Conservation (phyloP, 331 rosid species). For the Prunus yedoensis region DNA sequence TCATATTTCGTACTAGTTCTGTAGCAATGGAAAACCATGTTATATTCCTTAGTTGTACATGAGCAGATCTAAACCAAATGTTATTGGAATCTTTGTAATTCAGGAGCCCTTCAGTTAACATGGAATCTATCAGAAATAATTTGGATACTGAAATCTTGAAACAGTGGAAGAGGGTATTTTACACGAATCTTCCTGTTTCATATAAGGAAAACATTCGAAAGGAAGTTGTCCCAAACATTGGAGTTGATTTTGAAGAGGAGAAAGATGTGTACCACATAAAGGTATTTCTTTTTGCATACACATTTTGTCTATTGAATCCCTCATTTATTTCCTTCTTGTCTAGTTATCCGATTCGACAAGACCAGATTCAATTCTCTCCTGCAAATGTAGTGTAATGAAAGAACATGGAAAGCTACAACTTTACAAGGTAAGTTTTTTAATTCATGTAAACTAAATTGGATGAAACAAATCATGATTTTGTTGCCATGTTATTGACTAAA, state of each 20-base stretch:
- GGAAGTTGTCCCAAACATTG: slow-evolving; percentile 28
- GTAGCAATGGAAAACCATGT: too few relatives aligned
- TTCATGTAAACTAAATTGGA: slow-evolving; percentile 7
- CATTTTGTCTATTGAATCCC: slow-evolving; percentile 6
- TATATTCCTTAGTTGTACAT: not conserved
- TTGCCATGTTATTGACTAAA: not conserved
- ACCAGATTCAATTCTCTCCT: slow-evolving; percentile 31
- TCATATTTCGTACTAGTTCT: too few relatives aligned
- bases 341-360: slow-evolving; percentile 39
- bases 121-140: slow-evolving; percentile 19
- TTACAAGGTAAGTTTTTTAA: slow-evolving; percentile 38
- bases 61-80: slow-evolving; percentile 1
- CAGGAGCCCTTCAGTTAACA: slow-evolving; percentile 34
- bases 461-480: not conserved
- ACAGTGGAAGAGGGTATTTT: slow-evolving; percentile 28
- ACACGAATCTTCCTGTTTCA: slow-evolving; percentile 36
- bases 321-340: slow-evolving; percentile 1
- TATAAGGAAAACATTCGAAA: slow-evolving; percentile 36
- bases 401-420: slow-evolving; percentile 39
- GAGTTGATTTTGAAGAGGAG: slow-evolving; percentile 38
- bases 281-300: slow-evolving; percentile 29
- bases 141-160: slow-evolving; percentile 25
- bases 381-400: slow-evolving; percentile 39
- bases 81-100: slow-evolving; percentile 1
- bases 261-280: slow-evolving; percentile 41